Evolutionary conservation across 306 rosid species (phyloP), one percentile per base, ranked within the genome.

Genomic region (Styphnolobium japonicum): DNA sequence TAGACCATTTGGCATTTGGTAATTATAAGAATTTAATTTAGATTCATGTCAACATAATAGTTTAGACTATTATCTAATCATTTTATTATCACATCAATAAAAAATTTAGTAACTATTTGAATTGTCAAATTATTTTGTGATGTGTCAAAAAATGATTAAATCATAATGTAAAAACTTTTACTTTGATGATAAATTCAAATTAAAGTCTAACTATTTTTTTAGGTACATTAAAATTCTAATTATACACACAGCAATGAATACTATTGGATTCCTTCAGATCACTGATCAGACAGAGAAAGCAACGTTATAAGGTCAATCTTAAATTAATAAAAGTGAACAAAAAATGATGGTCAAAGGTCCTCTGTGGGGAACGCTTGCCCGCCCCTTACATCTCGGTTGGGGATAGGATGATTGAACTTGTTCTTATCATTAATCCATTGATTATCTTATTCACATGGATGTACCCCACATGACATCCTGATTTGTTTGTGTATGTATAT

Each of bases 401-500:
- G 55, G 68, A 64, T 74, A 22, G 67, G 71, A 48, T 69, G 64
- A 75, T 53, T 39, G 78, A 61, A 70, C 40, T 69, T 69, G 82
- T 62, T 80, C 76, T 70, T 62, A 53, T 76, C 82, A 61, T 51
- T 84, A 63, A 63, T 74, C 78, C 14, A 67, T 21, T 34, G 1
- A 49, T 79, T 78, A 33, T 51, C 52, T 43, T 60, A 73, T 57
- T 83, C 86, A 79, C 73, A 75, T 83, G 79, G 79, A 79, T 56
- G 19, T 79, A 60, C 75, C 86, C 85, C 86, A 79, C 88, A 78
- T 75, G 71, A 75, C 82, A 67, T 79, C 83, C 72, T 70, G 10
- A 45, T 88, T 67, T 60, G 62, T 61, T 77, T 62, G 1, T 25
- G 6, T 1, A 66, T 52, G 7, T 46, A n/a, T 46, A 2, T 27